These are phyloP conservation scores for Hyaloscypha finlandica DNA, from an alignment of 495 filamentous ascomycete genomes.

Conservation along the genomic window DNA sequence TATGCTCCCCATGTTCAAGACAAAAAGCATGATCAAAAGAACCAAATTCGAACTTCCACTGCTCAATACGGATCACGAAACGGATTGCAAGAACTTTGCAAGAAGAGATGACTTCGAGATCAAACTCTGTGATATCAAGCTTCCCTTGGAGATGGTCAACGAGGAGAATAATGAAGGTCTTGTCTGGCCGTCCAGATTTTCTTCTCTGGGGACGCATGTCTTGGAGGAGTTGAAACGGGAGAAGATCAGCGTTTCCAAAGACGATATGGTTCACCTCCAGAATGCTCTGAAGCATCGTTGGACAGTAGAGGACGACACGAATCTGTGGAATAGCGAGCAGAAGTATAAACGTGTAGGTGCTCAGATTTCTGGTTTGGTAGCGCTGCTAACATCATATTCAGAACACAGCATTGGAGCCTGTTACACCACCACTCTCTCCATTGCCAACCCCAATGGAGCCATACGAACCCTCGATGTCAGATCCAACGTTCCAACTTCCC, in stretches of 20 bases:
- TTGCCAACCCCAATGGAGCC: slow-evolving; percentile 48
- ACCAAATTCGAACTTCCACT: slow-evolving; percentile 48
- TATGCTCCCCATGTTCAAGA: slow-evolving; percentile 24
- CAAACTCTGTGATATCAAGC: slow-evolving; percentile 38
- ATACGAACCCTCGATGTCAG: slow-evolving; percentile 22
- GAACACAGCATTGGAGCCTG: slow-evolving; percentile 38
- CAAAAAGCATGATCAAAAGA: slow-evolving; percentile 9
- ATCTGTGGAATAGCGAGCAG: slow-evolving; percentile 36
- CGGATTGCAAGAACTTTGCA: slow-evolving; percentile 42
- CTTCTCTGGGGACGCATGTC: slow-evolving; percentile 31
- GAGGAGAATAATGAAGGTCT: slow-evolving; percentile 52
- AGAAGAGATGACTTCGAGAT: slow-evolving; percentile 37
- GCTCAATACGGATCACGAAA: slow-evolving; percentile 50
- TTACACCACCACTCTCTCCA: slow-evolving; percentile 63
- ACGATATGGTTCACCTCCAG: slow-evolving; percentile 42
- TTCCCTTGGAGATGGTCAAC: slow-evolving; percentile 50
- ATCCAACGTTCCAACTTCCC: slow-evolving; percentile 47
- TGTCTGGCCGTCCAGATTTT: slow-evolving; percentile 42
- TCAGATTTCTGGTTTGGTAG: slow-evolving; percentile 8
- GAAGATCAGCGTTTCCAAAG: slow-evolving; percentile 46
- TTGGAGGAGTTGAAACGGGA: slow-evolving; percentile 38
- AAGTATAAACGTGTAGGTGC: slow-evolving; percentile 41
- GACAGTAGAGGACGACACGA: slow-evolving; percentile 37
- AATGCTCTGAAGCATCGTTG: slow-evolving; percentile 40
- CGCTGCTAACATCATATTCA: slow-evolving; percentile 24